phyloP scores from a whole-genome alignment of 2,329 filamentous ascomycete species.

The Didymellaceae sp. region DNA sequence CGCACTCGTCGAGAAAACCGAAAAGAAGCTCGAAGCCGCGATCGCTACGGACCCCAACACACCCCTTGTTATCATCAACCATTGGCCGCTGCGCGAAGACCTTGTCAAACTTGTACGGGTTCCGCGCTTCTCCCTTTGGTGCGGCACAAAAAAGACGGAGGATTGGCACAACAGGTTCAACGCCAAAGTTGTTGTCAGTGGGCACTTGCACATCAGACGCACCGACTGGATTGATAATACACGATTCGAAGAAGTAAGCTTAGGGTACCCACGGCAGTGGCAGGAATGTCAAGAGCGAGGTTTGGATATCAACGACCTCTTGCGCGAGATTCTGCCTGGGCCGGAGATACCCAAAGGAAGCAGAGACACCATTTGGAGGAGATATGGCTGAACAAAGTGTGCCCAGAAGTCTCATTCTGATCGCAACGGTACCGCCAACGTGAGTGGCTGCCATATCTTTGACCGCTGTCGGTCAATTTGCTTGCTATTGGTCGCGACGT shows the following conservation, averaged over 20 bases:
- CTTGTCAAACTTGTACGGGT: slow-evolving; percentile 52
- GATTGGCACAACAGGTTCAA: slow-evolving; percentile 56
- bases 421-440: too few species aligned
- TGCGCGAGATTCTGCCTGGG: slow-evolving; percentile 56
- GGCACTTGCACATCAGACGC: slow-evolving; percentile 54
- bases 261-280: slow-evolving; percentile 58
- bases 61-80: slow-evolving; percentile 53
- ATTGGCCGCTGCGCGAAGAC: slow-evolving; percentile 56
- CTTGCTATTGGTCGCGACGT: background rate
- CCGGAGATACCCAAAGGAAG: slow-evolving; percentile 39
- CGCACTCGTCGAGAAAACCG: slow-evolving; percentile 49
- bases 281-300: slow-evolving; percentile 51
- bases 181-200: slow-evolving; percentile 55
- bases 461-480: too few species aligned
- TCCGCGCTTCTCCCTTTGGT: slow-evolving; percentile 56
- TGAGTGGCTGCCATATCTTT: too few species aligned
- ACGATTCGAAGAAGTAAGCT: slow-evolving; percentile 55
- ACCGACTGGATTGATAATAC: slow-evolving; percentile 57
- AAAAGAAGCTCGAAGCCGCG: slow-evolving; percentile 50
- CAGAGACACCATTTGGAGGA: slow-evolving; percentile 38
- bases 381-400: slow-evolving; percentile 28
- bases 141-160: slow-evolving; percentile 55
- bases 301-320: slow-evolving; percentile 53
- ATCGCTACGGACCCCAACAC: slow-evolving; percentile 38
- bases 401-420: too few species aligned